Conservation (phyloP, 768 basidiomycete genomes). For the Termitomyces heimii region DNA sequence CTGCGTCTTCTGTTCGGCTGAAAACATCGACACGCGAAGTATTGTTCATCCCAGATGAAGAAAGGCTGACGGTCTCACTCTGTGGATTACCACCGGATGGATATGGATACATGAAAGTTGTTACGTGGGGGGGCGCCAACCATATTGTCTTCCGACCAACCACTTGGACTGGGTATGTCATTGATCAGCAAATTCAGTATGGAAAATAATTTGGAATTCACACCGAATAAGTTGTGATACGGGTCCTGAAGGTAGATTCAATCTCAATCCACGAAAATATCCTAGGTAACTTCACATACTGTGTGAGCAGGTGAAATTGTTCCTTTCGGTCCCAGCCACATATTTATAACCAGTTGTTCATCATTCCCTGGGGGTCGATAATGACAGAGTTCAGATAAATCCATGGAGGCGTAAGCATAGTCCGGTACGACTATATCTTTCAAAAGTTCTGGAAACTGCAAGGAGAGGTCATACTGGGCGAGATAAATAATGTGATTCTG, state of each 20-base stretch:
- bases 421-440: conserved; percentile 83
- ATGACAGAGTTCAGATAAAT: conserved; percentile 34
- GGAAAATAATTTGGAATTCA: not conserved
- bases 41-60: conserved; percentile 58
- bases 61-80: conserved; percentile 32
- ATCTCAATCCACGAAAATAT: conserved; percentile 3
- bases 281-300: conserved; percentile 27
- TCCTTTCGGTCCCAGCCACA: conserved; percentile 77
- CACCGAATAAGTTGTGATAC: conserved; percentile 88
- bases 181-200: conserved; percentile 3
- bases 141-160: conserved; percentile 88
- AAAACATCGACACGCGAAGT: conserved; percentile 86
- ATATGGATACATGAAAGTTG: conserved; percentile 56
- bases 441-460: conserved; percentile 75
- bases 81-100: conserved; percentile 20
- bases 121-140: conserved; percentile 70
- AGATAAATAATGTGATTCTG: conserved; percentile 56
- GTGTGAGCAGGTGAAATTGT: conserved; percentile 90
- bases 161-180: conserved; percentile 61
- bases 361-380: conserved; percentile 66
- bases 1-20: conserved; percentile 18
- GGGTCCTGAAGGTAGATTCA: conserved; percentile 59
- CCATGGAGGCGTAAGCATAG: conserved; percentile 70
- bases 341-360: conserved; percentile 63
- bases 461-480: conserved; percentile 84